Conservation (phyloP, 345 rosid species). For the Hypericum androsaemum region DNA sequence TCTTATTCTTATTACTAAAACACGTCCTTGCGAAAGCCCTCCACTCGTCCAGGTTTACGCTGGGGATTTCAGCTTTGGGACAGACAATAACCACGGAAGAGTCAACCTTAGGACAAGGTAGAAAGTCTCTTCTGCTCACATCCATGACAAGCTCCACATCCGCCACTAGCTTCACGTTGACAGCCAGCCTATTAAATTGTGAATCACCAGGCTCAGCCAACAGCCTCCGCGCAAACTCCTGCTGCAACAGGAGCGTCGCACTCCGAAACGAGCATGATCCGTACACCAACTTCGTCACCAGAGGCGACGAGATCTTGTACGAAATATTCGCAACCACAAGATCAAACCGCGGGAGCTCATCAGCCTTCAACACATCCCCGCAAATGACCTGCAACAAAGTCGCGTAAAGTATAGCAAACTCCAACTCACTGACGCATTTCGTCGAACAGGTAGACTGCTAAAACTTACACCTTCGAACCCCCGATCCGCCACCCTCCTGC, state of each 20-base stretch:
- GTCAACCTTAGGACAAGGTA: constrained; percentile 82
- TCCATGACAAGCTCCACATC: constrained; percentile 74
- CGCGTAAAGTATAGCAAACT: background rate
- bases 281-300: constrained; percentile 65
- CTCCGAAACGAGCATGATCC: constrained; percentile 49
- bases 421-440: constrained; percentile 30
- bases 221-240: constrained; percentile 75
- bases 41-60: constrained; percentile 64
- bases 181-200: constrained; percentile 78
- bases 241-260: constrained; percentile 80
- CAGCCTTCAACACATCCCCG: constrained; percentile 66
- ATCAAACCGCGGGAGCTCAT: constrained; percentile 63
- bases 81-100: constrained; percentile 69
- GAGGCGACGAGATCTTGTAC: constrained; percentile 74
- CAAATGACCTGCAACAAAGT: constrained; percentile 42
- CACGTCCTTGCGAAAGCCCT: constrained; percentile 66
- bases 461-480: constrained; percentile 43
- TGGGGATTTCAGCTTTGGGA: constrained; percentile 54
- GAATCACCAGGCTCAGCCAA: constrained; percentile 79
- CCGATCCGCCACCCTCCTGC: constrained; percentile 35
- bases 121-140: constrained; percentile 85
- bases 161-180: constrained; percentile 72
- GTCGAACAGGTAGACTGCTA: constrained; percentile 27
- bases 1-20: constrained; percentile 77
- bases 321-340: constrained; percentile 82